These are phyloP conservation scores for Amanita molliuscula DNA, from an alignment of 768 basidiomycete species.

Conservation along the genomic window DNA sequence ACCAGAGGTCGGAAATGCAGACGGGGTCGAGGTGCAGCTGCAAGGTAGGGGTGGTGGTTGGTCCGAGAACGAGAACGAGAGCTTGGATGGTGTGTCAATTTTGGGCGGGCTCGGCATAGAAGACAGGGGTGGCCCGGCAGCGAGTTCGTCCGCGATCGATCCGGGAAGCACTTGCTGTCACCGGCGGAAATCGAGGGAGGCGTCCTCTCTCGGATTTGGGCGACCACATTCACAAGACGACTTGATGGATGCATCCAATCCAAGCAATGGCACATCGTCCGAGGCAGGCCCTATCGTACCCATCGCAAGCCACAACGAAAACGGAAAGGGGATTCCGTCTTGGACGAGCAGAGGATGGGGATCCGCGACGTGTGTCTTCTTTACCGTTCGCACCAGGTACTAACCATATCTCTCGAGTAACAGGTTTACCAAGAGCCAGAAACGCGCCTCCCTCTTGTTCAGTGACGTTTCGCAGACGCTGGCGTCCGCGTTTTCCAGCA, in stretches of 20 bases:
- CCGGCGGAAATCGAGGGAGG: slow-evolving; percentile 6
- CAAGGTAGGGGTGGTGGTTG: no score
- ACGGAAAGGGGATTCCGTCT: slow-evolving; percentile 21
- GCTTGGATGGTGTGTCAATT: background rate
- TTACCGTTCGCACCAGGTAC: no score
- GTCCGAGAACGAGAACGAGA: background rate
- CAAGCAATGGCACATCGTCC: no score
- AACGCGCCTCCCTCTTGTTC: slow-evolving; percentile 15
- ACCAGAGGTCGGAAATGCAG: background rate
- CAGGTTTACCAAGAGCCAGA: slow-evolving; percentile 60
- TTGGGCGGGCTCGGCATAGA: background rate
- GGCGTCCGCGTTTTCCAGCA: background rate
- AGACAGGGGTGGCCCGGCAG: background rate
- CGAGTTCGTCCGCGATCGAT: slow-evolving; percentile 9
- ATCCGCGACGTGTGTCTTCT: slow-evolving; percentile 22
- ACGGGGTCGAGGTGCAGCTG: background rate
- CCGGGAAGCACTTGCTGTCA: slow-evolving; percentile 5
- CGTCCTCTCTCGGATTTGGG: background rate
- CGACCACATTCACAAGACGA: background rate
- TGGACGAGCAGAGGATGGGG: slow-evolving; percentile 52
- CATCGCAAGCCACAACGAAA: slow-evolving; percentile 8
- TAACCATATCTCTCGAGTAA: no score
- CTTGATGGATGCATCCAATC: background rate
- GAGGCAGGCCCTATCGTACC: background rate
- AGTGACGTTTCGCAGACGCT: slow-evolving; percentile 7